phyloP scores from a whole-genome alignment of 106 monocot genomes.

The Acorus calamus region DNA sequence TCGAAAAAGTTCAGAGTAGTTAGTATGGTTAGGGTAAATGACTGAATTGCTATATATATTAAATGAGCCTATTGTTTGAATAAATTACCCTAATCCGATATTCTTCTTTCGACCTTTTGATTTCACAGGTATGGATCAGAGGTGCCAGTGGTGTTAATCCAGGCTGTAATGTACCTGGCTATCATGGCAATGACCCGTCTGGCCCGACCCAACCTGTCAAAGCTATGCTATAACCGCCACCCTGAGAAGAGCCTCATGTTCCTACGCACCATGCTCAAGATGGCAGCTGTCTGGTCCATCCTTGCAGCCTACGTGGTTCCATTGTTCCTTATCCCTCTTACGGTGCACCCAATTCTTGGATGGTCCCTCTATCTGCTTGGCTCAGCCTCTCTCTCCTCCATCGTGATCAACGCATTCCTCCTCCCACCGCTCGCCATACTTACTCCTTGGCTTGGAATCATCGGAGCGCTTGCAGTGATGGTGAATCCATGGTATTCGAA shows the following conservation, averaged over 20 bases:
- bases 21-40: neutral
- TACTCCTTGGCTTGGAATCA: constrained; percentile 47
- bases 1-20: neutral
- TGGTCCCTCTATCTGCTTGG: constrained; percentile 77
- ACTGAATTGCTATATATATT: no score
- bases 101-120: no score
- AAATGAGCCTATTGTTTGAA: no score
- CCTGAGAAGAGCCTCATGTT: constrained; percentile 47
- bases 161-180: constrained; percentile 47
- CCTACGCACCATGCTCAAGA: constrained; percentile 38
- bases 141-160: constrained; percentile 51
- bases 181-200: constrained; percentile 44
- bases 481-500: constrained; percentile 73
- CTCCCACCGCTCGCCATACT: constrained; percentile 45
- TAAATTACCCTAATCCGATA: no score
- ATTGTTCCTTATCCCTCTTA: constrained; percentile 78
- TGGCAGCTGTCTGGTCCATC: constrained; percentile 50
- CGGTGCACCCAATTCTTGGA: constrained; percentile 74
- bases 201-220: constrained; percentile 52
- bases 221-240: constrained; percentile 58
- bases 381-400: constrained; percentile 26
- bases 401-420: constrained; percentile 48
- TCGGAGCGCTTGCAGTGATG: constrained; percentile 55
- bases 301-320: constrained; percentile 54
- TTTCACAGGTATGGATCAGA: constrained; percentile 51